Percentiles rank a stretch among this genome's conserved stretches.
These are phyloP conservation scores for Aspergillus sclerotiicarbonarius DNA, from an alignment of 495 filamentous ascomycete genomes.

Conservation along the genomic window DNA sequence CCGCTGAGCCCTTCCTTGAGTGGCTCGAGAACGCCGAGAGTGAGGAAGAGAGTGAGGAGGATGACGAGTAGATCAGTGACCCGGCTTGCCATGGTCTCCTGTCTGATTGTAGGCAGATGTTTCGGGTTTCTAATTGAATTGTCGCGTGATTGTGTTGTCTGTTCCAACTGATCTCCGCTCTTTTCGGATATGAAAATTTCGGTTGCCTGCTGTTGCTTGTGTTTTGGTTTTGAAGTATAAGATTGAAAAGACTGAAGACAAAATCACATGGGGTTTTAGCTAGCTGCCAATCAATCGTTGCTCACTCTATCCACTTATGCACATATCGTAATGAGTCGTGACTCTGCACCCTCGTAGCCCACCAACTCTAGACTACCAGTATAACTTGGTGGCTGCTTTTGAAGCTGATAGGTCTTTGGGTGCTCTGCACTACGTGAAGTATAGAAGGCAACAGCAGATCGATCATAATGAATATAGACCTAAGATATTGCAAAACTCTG, in stretches of 20 bases:
- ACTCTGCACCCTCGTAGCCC: background rate
- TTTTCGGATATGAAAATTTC: constrained; percentile 3
- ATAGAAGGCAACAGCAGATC: no score
- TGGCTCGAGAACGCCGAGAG: constrained; percentile 92
- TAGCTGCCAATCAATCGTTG: background rate
- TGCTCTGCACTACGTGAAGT: no score
- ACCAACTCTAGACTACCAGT: no score
- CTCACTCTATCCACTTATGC: background rate
- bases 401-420: no score
- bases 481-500: no score
- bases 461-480: no score
- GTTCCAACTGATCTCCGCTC: constrained; percentile 13
- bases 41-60: constrained; percentile 75
- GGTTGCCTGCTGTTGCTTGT: background rate
- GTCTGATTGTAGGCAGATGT: background rate
- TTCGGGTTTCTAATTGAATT: constrained; percentile 3
- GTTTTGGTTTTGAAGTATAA: constrained; percentile 1
- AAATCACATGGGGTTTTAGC: background rate
- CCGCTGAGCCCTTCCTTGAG: constrained; percentile 86
- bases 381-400: no score
- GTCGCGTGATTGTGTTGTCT: constrained; percentile 5
- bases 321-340: background rate
- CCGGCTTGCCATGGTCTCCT: background rate
- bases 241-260: background rate
- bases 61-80: constrained; percentile 37